A percentile compares a stretch with the other conserved stretches of the same genome.
phyloP scores from a whole-genome alignment of 257 asterid genomes.

The Nicotiana sylvestris region DNA sequence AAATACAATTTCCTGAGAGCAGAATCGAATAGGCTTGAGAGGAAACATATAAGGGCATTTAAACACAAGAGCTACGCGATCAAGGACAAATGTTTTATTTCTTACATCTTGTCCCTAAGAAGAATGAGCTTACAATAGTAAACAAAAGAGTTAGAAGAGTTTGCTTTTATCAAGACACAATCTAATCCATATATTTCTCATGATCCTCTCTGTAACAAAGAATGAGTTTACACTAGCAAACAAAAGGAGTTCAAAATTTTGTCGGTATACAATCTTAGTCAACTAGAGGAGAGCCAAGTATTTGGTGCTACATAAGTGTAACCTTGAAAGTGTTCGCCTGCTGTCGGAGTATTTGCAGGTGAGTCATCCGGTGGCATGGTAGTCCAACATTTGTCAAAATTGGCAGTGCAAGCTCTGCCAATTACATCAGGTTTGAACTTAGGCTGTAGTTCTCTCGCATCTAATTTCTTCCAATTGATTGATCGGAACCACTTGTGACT shows the following conservation, averaged over 20 bases:
- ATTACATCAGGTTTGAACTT: constrained; percentile 82
- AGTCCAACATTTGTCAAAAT: constrained; percentile 88
- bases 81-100: not conserved
- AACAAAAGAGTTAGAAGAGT: not conserved
- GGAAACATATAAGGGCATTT: not conserved
- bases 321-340: constrained; percentile 86
- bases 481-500: constrained; percentile 66
- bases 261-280: constrained; percentile 4
- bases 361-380: constrained; percentile 87
- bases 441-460: constrained; percentile 57
- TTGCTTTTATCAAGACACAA: not conserved
- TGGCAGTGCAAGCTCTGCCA: constrained; percentile 82
- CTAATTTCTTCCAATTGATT: constrained; percentile 79
- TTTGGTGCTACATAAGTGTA: constrained; percentile 81
- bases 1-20: not conserved
- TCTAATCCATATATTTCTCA: constrained; percentile 3
- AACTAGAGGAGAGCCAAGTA: constrained; percentile 65
- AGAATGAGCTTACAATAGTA: not conserved
- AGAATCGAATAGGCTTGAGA: not conserved
- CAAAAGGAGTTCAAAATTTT: not conserved
- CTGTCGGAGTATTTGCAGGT: constrained; percentile 82
- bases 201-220: not conserved
- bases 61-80: not conserved
- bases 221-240: not conserved
- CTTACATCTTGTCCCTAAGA: constrained; percentile 5